Conservation (phyloP, 345 rosid genomes). For the Theobroma cacao region DNA sequence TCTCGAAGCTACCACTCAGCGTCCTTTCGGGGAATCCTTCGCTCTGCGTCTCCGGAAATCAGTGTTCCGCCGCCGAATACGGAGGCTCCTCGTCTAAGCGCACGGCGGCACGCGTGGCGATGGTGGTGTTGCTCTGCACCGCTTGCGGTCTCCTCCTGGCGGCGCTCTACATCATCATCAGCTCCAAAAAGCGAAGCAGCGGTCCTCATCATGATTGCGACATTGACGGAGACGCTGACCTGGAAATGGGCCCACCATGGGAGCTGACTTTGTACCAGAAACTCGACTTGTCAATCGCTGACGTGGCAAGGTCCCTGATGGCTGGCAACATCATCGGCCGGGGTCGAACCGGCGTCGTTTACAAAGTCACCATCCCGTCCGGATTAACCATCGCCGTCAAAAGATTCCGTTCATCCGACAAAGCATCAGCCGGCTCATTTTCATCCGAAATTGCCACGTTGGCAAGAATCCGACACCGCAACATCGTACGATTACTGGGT, state of each 20-base stretch:
- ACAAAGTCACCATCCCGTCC: constrained; percentile 49
- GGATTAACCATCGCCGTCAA: constrained; percentile 68
- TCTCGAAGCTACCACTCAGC: constrained; percentile 72
- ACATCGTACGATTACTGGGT: constrained; percentile 73
- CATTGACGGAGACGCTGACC: constrained; percentile 33
- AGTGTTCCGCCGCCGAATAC: constrained; percentile 26
- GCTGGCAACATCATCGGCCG: constrained; percentile 65
- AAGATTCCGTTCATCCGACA: constrained; percentile 52
- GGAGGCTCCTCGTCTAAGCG: constrained; percentile 14
- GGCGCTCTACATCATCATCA: constrained; percentile 65
- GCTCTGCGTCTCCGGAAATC: constrained; percentile 53
- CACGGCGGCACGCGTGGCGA: constrained; percentile 49
- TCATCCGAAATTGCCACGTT: constrained; percentile 72
- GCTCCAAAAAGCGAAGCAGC: constrained; percentile 32
- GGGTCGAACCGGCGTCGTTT: constrained; percentile 82
- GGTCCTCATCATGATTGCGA: constrained; percentile 36
- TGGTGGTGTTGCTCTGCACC: constrained; percentile 57
- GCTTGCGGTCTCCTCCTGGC: constrained; percentile 59
- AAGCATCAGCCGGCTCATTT: constrained; percentile 55
- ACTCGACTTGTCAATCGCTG: constrained; percentile 70
- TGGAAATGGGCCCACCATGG: constrained; percentile 78
- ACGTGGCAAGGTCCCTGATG: constrained; percentile 47
- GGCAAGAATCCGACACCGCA: constrained; percentile 85
- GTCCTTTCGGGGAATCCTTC: constrained; percentile 62
- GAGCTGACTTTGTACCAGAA: constrained; percentile 80